phyloP scores from a whole-genome alignment of 2,329 filamentous ascomycete species.

The Penicillium sp. region DNA sequence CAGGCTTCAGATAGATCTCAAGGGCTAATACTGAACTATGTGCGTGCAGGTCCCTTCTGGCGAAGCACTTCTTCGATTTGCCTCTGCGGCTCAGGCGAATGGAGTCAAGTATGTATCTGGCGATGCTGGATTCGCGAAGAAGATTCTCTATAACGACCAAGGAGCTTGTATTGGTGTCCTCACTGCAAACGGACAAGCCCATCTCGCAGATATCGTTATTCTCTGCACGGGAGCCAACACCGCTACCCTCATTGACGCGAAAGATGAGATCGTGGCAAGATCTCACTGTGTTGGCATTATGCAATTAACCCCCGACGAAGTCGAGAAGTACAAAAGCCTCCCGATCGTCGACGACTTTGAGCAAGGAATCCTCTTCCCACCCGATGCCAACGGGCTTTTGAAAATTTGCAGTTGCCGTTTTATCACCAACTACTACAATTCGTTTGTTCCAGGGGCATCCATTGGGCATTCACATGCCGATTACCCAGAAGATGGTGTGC shows the following conservation, averaged over 20 bases:
- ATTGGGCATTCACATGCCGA: slow-evolving; percentile 11
- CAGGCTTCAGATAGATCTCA: background rate
- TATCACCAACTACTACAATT: slow-evolving; percentile 8
- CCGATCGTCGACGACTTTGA: slow-evolving; percentile 23
- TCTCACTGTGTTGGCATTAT: slow-evolving; percentile 21
- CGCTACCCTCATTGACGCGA: slow-evolving; percentile 14
- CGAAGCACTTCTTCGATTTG: background rate
- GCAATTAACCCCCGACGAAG: slow-evolving; percentile 17
- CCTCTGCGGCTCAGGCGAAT: slow-evolving; percentile 9
- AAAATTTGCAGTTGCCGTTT: slow-evolving; percentile 15
- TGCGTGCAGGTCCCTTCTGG: background rate
- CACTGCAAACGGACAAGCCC: slow-evolving; percentile 13
- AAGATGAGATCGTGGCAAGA: slow-evolving; percentile 20
- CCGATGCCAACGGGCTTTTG: slow-evolving; percentile 10
- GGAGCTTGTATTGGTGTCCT: slow-evolving; percentile 12
- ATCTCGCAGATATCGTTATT: slow-evolving; percentile 19
- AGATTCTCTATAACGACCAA: background rate
- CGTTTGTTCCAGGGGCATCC: background rate
- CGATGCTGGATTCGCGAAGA: background rate
- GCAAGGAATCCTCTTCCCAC: slow-evolving; percentile 15
- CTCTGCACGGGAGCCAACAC: slow-evolving; percentile 21
- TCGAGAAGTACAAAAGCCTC: slow-evolving; percentile 12
- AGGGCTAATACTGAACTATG: background rate
- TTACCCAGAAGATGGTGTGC: slow-evolving; percentile 10
- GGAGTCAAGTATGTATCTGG: slow-evolving; percentile 16